Evolutionary conservation across 495 filamentous ascomycete species (phyloP), one percentile per base, ranked within the genome.

Genomic region (Penicillium maclennaniae): DNA sequence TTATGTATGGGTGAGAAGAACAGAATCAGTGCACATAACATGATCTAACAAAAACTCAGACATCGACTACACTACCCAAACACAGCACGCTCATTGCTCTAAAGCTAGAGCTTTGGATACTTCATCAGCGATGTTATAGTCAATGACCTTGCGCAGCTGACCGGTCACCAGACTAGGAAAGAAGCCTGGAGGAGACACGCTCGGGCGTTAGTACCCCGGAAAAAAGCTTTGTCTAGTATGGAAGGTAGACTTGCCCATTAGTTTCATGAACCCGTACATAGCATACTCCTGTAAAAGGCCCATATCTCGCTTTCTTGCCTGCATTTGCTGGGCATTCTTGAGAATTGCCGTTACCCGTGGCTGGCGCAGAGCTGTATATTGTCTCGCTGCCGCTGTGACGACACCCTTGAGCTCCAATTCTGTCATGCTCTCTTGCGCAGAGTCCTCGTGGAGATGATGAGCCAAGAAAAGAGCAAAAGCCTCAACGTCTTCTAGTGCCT

Each of bases 401-500:
- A 56, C 55, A 8, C 20, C 1, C 47, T 59, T 68, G 10, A 43
- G 26, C 47, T 40, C 14, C 31, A 34, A 28, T 3, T n/a, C 15
- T 23, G 37, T 56, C 20, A 45, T 40, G 26, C 25, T 17, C 34
- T 45, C 36, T 45, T 40, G 17, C 23, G 12, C 14, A 36, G 62
- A 45, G 7, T 36, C 31, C 7, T 42, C 40, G 15, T 37, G 52
- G 1, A 74, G 46, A 38, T 62, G 49, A 43, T 74, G 67, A 6
- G 58, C 25, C 9, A 78, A 61, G 15, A 78, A 58, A 31, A 75
- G 43, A 0, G 64, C 53, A 15, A 78, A 65, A 0, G 69, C 55
- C 42, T 76, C 70, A 0, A 53, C 69, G 60, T 79, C 77, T 55
- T 80, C 76, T 8, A 80, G 54, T 6, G 74, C 75, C 58, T 78